Percentiles rank a stretch among this genome's conserved stretches.
phyloP scores from a whole-genome alignment of 805 yeast species.

The Soucietia sequanensis region DNA sequence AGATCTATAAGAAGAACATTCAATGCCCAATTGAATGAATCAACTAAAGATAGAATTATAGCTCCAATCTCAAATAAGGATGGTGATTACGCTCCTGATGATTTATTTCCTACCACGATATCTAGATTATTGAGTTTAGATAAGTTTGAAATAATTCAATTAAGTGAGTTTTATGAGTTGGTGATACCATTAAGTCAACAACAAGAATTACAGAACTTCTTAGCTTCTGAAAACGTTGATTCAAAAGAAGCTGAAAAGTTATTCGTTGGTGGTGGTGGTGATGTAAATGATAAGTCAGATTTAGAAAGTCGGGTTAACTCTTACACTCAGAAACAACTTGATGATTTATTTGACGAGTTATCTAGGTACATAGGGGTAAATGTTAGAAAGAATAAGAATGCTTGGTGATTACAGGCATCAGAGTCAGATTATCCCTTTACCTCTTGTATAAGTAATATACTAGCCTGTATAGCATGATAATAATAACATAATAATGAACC shows the following conservation, averaged over 20 bases:
- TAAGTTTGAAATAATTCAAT: slow-evolving; percentile 46
- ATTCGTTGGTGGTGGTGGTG: slow-evolving; percentile 2
- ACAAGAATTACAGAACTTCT: slow-evolving; percentile 29
- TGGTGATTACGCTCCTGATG: slow-evolving; percentile 62
- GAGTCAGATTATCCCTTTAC: no score
- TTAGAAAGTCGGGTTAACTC: slow-evolving; percentile 7
- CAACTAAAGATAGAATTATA: slow-evolving; percentile 38
- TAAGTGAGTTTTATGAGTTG: slow-evolving; percentile 74
- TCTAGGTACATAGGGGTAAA: slow-evolving; percentile 68
- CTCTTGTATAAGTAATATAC: no score
- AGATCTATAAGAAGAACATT: slow-evolving; percentile 69
- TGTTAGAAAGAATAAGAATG: slow-evolving; percentile 49
- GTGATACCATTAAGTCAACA: slow-evolving; percentile 63
- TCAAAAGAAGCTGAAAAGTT: slow-evolving; percentile 9
- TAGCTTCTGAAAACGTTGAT: slow-evolving; percentile 7
- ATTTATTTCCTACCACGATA: slow-evolving; percentile 57
- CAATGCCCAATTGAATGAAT: slow-evolving; percentile 51
- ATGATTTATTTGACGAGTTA: slow-evolving; percentile 57
- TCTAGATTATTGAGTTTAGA: slow-evolving; percentile 49
- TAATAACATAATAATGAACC: no score
- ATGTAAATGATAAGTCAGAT: background rate
- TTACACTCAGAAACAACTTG: slow-evolving; percentile 47
- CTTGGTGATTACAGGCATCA: slow-evolving; percentile 47
- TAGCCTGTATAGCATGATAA: no score
- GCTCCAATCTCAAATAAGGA: slow-evolving; percentile 77